phyloP scores from a whole-genome alignment of 139 green algal genomes.

The Picochlorum sp. region DNA sequence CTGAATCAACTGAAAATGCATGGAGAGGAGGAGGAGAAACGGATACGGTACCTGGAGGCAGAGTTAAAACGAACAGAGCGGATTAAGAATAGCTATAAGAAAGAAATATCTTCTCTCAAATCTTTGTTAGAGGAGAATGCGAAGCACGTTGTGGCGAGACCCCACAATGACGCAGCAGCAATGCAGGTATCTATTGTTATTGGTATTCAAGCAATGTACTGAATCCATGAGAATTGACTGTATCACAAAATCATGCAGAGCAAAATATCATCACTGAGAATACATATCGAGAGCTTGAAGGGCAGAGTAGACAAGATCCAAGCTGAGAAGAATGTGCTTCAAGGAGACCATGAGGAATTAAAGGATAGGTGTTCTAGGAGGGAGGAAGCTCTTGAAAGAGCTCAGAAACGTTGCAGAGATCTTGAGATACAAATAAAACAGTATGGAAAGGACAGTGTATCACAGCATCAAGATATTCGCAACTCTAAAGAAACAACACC shows the following conservation, averaged over 20 bases:
- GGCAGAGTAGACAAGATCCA: background rate
- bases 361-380: constrained; percentile 14
- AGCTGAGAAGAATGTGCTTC: background rate
- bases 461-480: no score
- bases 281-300: constrained; percentile 6
- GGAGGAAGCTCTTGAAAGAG: constrained; percentile 20
- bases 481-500: no score
- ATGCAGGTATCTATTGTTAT: no score
- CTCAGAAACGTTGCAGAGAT: constrained; percentile 8
- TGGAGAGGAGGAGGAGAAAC: background rate
- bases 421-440: constrained; percentile 2
- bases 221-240: no score
- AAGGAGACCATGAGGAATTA: constrained; percentile 19
- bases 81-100: background rate
- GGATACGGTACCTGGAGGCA: background rate
- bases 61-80: background rate
- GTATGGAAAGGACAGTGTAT: no score
- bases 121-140: no score
- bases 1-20: constrained; percentile 1
- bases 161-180: no score
- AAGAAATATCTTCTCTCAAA: no score
- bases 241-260: background rate
- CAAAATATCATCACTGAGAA: constrained; percentile 6
- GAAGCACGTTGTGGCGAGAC: no score
- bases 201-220: no score